Conservation (phyloP, 2,329 filamentous ascomycete genomes). For the Zasmidium cellare region DNA sequence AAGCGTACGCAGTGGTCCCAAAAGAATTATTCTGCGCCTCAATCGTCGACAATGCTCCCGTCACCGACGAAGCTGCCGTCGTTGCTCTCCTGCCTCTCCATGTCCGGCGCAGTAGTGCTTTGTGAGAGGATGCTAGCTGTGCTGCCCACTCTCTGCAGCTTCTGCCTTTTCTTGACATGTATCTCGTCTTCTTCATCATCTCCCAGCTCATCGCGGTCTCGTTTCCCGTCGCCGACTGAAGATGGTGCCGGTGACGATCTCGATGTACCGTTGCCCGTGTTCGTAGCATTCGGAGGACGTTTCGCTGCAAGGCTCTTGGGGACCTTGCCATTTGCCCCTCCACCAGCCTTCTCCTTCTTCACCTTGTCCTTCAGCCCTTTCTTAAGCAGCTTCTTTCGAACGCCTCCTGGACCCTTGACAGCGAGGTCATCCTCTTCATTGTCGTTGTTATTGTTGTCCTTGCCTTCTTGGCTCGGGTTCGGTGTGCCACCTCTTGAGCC, state of each 20-base stretch:
- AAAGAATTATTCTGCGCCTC: background rate
- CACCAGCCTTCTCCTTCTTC: slow-evolving; percentile 44
- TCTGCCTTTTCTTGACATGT: slow-evolving; percentile 39
- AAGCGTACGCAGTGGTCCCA: background rate
- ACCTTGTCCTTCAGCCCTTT: slow-evolving; percentile 45
- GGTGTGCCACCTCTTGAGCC: slow-evolving; percentile 37
- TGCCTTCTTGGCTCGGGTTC: slow-evolving; percentile 26
- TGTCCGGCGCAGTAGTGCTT: slow-evolving; percentile 25
- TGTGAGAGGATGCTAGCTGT: slow-evolving; percentile 33
- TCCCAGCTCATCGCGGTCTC: slow-evolving; percentile 36
- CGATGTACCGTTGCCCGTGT: slow-evolving; percentile 5
- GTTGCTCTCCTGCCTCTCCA: slow-evolving; percentile 35
- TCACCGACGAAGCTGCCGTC: slow-evolving; percentile 38
- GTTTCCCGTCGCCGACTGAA: slow-evolving; percentile 30
- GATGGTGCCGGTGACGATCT: slow-evolving; percentile 23
- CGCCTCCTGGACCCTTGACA: slow-evolving; percentile 28
- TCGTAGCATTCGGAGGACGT: slow-evolving; percentile 18
- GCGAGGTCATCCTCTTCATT: slow-evolving; percentile 31
- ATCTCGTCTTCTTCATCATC: slow-evolving; percentile 34
- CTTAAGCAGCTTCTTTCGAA: slow-evolving; percentile 39
- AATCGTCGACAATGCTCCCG: slow-evolving; percentile 34
- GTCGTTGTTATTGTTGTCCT: slow-evolving; percentile 23
- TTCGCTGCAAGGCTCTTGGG: slow-evolving; percentile 28
- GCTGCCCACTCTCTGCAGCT: slow-evolving; percentile 37
- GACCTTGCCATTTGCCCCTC: slow-evolving; percentile 36